Conservation (phyloP, 2,329 filamentous ascomycete species). For the Aspergillus terreus region DNA sequence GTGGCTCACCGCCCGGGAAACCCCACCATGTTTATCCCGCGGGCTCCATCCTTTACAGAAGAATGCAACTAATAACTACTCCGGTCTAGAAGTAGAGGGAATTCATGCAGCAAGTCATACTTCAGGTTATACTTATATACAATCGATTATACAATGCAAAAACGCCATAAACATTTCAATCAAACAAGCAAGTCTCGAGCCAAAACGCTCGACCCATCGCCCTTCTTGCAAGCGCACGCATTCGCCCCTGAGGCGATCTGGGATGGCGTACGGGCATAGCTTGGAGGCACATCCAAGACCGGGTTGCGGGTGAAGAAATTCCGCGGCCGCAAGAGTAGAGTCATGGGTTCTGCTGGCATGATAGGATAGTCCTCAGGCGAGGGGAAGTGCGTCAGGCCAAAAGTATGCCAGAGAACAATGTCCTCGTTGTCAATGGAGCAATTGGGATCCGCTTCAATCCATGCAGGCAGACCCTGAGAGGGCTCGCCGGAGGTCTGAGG, state of each 20-base stretch:
- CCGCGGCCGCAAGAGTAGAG: slow-evolving; percentile 69
- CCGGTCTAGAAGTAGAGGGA: no score
- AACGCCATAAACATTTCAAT: not conserved
- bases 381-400: slow-evolving; percentile 86
- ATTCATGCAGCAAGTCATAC: no score
- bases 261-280: slow-evolving; percentile 68
- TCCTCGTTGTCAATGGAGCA: slow-evolving; percentile 75
- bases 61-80: no score
- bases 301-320: slow-evolving; percentile 83
- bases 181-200: slow-evolving; percentile 22
- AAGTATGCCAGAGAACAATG: slow-evolving; percentile 90
- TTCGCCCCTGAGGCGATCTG: slow-evolving; percentile 52
- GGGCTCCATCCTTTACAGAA: no score
- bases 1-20: not conserved
- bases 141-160: not conserved
- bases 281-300: slow-evolving; percentile 74
- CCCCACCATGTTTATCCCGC: not conserved
- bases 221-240: slow-evolving; percentile 34
- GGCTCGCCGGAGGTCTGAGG: slow-evolving; percentile 82
- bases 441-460: slow-evolving; percentile 64
- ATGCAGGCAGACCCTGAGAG: slow-evolving; percentile 67
- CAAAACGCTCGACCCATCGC: slow-evolving; percentile 35
- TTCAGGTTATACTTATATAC: not conserved
- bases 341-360: slow-evolving; percentile 87
- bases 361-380: slow-evolving; percentile 87